Base-by-base conservation (phyloP, 2,329 filamentous ascomycete genomes). In the Pseudogymnoascus sp. region DNA sequence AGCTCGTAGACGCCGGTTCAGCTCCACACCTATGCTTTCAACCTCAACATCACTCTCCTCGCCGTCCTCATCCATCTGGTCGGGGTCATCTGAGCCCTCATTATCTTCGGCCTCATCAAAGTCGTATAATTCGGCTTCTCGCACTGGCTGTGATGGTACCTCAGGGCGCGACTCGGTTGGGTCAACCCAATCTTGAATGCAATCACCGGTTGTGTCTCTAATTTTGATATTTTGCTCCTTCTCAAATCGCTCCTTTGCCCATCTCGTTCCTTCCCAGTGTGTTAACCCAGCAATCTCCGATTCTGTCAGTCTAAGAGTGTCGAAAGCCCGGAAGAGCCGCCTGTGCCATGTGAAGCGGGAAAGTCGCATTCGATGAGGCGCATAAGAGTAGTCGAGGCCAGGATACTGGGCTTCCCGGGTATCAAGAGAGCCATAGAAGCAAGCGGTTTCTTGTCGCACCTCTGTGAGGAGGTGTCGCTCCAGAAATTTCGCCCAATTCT, bases 351-450 rank as follows among this genome's bases (percentile, higher is more conserved):
- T 83, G 79, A 88, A 92, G 63, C 88, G 86, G 68, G 85, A 83
- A 7, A 93, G 83, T n/a, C 89, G 87, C 72, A 88, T 85, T 66
- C 88, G 86, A 74, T 93, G 89, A 6, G 86, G 87, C 24, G 75
- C 77, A 70, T 89, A 79, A 63, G 82, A 85, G 77, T 93, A 93
- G 77, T 93, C 89, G 61, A 93, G 82, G 31, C 89, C 89, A 0
- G 89, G 89, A 67, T 92, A 92, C 68, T 90, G 89, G 66, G 89
- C 88, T 77, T 93, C 89, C 67, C 87, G 84, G 26, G 87, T 90
- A 70, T 90, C 86, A 66, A 92, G 82, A 70, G 89, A 86, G 67
- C 89, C 89, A 74, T 90, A 92, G 76, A 90, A 92, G 59, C 85
- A 70, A 63, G 71, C 69, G 1, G 89, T 90, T 73, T 92, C 89